Base-by-base conservation (phyloP, 805 yeast genomes). In the Suhomyces pyralidae region DNA sequence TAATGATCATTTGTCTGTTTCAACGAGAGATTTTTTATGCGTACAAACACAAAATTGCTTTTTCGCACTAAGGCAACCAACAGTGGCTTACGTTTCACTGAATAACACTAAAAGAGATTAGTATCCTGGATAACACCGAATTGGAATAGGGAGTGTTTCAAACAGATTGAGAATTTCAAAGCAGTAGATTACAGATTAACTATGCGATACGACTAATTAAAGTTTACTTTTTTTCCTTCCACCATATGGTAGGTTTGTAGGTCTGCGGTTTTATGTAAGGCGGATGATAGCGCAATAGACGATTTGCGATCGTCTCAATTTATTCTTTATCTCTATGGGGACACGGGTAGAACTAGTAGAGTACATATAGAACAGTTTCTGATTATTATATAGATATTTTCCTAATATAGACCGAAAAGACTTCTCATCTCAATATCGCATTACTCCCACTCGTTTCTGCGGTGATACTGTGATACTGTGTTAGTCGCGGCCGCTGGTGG, bases 1-100 rank as follows among this genome's bases (percentile, higher is more conserved):
- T 19, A 19, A 19, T 38, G 42, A 19, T 38, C 42, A 38, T 17
- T 38, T 38, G 42, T 38, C 28, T 45, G 38, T 12, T 45, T 32
- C 26, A 28, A 32, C 40, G 40, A 45, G 40, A 45, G 48, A 45
- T 26, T 45, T 45, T 45, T 42, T 42, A 24, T 45, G 48, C 17
- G 48, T 28, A 45, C 48, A 45, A 45, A 45, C 30, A 22, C 28
- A 42, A 26, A 45, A 28, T 45, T 45, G 48, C 48, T 45, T 45
- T 30, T 32, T 30, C 32, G 36, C 19, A 19, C 32, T 3, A 14
- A 32, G 30, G 45, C 17, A 24, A 22, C 15, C 17, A 17, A 15
- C n/a, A 42, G 45, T 20, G 45, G 45, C 36, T 32, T 32, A 32
- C 12, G 36, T 32, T 32, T 32, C 36, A 6, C 25, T 22, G 25